Evolutionary conservation across 1,139 yeast species (phyloP), one percentile per base, ranked within the genome.

Genomic region (Saccharomycopsis hybrid): DNA sequence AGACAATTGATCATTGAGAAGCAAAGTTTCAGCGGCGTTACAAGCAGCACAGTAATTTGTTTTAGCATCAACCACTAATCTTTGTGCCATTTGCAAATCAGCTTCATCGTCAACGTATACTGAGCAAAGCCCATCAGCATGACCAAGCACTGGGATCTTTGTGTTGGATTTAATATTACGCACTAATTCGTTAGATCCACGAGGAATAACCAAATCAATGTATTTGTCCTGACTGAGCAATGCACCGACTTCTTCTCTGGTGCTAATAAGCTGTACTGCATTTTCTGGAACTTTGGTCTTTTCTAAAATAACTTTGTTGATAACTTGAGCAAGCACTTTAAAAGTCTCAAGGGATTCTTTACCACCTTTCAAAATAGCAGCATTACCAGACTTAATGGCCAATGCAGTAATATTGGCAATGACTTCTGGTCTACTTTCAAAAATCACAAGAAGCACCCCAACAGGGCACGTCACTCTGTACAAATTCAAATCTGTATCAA

Each of bases 11-110:
- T 76, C 72, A 65, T 89, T 80, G 47, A 92, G 67, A 54, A 92
- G 72, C 43, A 92, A 68, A 44, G 94, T 88, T 65, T 94, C 99
- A 50, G 79, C 95, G 2, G 98, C 97, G 64, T 94, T 94, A 68
- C 99, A 94, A 5, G 96, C 99, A 11, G 98, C 98, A 41, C 97
- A 97, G 63, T 94, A 94, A 66, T 90, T 89, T 0, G 97, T 88
- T 67, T 92, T 92, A 3, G 97, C 76, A 66, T 94, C 99, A 33
- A 88, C 77, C 3, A 80, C 73, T 35, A 94, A 78, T 54, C 78
- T 77, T 37, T 76, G 71, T 0, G 97, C 95, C 76, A 86, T 88
- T 13, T 67, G 74, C 11, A 85, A 58, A 59, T 88, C 90, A 2
- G 94, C 94, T 44, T 76, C 80, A 50, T 75, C 74, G 63, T 90